phyloP scores from a whole-genome alignment of 306 rosid species.

The Quercus alba region DNA sequence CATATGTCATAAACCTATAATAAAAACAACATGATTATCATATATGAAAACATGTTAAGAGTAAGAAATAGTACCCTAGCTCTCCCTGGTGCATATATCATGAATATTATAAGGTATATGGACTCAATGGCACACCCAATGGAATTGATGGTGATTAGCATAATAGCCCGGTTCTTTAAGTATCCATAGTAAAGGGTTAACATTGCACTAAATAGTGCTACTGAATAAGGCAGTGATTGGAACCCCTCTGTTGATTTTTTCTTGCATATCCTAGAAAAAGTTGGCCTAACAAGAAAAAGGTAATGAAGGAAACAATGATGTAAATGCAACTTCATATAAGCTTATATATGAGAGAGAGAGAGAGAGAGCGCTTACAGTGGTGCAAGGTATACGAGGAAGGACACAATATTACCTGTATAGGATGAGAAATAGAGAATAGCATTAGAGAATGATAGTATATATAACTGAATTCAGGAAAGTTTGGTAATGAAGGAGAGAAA shows the following conservation, averaged over 20 bases:
- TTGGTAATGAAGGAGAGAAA: not conserved
- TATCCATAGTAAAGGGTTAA: constrained; percentile 35
- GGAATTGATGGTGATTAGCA: constrained; percentile 32
- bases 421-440: not conserved
- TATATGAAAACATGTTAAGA: not conserved
- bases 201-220: constrained; percentile 41
- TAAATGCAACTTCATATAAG: not conserved
- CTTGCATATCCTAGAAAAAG: constrained; percentile 31
- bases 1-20: not conserved
- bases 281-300: constrained; percentile 7
- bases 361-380: constrained; percentile 26
- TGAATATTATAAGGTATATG: constrained; percentile 20
- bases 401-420: constrained; percentile 17
- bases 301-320: not conserved
- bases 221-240: constrained; percentile 36
- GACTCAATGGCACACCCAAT: constrained; percentile 27
- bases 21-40: not conserved
- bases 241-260: constrained; percentile 36
- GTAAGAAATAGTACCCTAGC: constrained; percentile 14
- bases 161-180: constrained; percentile 9
- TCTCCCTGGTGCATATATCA: constrained; percentile 23
- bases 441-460: not conserved
- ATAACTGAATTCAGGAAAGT: not conserved
- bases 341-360: not conserved
- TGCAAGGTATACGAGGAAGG: constrained; percentile 27